These are phyloP conservation scores for Ceratocystiopsis brevicomis DNA, from an alignment of 2,329 filamentous ascomycete species.

Conservation along the genomic window DNA sequence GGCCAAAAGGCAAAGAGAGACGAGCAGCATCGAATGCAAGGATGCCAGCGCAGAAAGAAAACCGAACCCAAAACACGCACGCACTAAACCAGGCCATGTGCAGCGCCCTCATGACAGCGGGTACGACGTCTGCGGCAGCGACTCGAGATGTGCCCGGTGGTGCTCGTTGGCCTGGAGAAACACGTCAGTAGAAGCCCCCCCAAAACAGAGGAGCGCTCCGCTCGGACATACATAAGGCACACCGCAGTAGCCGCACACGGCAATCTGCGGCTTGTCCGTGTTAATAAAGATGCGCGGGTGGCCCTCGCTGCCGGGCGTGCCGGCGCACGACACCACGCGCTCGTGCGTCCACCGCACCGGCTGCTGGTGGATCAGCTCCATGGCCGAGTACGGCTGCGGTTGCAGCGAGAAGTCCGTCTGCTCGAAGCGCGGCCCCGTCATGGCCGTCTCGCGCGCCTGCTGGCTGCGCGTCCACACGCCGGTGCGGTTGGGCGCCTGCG, in stretches of 20 bases:
- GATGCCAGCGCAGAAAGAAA: no score
- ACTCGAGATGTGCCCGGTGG: slow-evolving; percentile 66
- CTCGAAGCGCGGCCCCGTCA: slow-evolving; percentile 90
- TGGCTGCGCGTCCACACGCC: slow-evolving; percentile 75
- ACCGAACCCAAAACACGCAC: no score
- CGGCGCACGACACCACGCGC: slow-evolving; percentile 69
- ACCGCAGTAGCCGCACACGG: slow-evolving; percentile 76
- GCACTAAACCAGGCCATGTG: no score
- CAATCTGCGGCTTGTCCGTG: slow-evolving; percentile 89
- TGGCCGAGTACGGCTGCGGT: slow-evolving; percentile 79
- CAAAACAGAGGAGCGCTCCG: background rate
- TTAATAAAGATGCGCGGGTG: slow-evolving; percentile 96
- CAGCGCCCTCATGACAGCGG: slow-evolving; percentile 33
- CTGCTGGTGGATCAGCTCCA: slow-evolving; percentile 90
- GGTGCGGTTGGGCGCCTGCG: slow-evolving; percentile 74
- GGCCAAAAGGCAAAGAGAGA: no score
- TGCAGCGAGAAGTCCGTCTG: slow-evolving; percentile 87
- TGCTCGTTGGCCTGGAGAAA: slow-evolving; percentile 63
- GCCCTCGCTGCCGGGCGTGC: slow-evolving; percentile 73
- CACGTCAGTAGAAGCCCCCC: no score
- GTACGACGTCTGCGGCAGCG: slow-evolving; percentile 62
- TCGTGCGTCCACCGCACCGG: slow-evolving; percentile 83
- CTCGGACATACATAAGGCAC: slow-evolving; percentile 59
- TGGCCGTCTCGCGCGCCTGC: slow-evolving; percentile 59
- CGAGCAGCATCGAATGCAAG: no score